phyloP scores from a whole-genome alignment of 371 early-diverging fungal genomes.

The Mortierella sp. region DNA sequence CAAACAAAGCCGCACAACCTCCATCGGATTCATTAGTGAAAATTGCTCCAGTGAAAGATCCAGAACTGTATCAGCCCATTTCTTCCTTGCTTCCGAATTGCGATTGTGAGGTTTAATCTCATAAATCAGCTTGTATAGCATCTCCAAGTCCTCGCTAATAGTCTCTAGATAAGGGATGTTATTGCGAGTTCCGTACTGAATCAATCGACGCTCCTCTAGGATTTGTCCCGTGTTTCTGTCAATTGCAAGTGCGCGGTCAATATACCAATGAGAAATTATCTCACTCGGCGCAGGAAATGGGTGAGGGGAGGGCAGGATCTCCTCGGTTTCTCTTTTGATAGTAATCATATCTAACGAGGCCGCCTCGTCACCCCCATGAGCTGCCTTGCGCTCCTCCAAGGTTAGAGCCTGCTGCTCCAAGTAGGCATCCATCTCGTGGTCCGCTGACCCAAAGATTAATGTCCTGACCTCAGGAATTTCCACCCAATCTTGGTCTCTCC shows the following conservation, averaged over 20 bases:
- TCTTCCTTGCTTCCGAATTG: conserved; percentile 24
- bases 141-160: conserved; percentile 65
- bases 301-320: conserved; percentile 37
- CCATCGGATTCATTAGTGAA: conserved; percentile 59
- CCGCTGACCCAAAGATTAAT: conserved; percentile 56
- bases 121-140: conserved; percentile 73
- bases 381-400: conserved; percentile 48
- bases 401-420: conserved; percentile 34
- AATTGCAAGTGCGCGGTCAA: conserved; percentile 65
- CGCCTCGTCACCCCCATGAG: conserved; percentile 51
- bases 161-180: conserved; percentile 64
- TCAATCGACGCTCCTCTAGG: conserved; percentile 67
- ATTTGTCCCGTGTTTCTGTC: conserved; percentile 67
- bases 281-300: conserved; percentile 62
- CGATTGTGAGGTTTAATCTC: conserved; percentile 53
- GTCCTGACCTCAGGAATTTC: conserved; percentile 58
- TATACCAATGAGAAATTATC: conserved; percentile 72
- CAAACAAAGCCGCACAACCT: conserved; percentile 66
- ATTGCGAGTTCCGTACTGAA: conserved; percentile 66
- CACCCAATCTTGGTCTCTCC: conserved; percentile 58
- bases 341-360: conserved; percentile 39
- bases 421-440: conserved; percentile 55
- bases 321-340: conserved; percentile 51
- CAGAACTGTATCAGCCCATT: conserved; percentile 29
- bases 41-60: conserved; percentile 60